Conservation (phyloP, 305 asterid genomes). For the Fraxinus xanthoxyloides region DNA sequence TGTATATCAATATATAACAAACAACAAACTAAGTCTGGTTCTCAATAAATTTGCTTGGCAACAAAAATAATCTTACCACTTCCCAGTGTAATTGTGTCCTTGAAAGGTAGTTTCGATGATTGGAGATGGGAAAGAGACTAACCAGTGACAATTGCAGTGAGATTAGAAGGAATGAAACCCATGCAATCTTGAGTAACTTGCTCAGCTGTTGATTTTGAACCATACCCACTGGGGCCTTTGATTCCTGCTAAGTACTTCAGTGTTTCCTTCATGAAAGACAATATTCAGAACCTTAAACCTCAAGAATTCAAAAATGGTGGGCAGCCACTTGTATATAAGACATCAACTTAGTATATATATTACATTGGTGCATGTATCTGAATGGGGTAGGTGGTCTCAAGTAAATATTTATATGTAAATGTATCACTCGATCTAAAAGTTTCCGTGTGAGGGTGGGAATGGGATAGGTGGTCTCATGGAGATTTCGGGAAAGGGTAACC, state of each 20-base stretch:
- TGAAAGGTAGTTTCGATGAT: not conserved
- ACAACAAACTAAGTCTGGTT: not conserved
- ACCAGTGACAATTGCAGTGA: slow-evolving; percentile 94
- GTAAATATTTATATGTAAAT: not conserved
- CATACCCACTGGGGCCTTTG: slow-evolving; percentile 84
- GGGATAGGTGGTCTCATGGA: not conserved
- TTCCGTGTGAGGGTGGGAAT: not conserved
- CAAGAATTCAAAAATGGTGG: slow-evolving; percentile 36
- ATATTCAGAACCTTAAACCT: slow-evolving; percentile 37
- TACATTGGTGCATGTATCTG: slow-evolving; percentile 32
- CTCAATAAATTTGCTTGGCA: not conserved
- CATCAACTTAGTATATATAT: slow-evolving; percentile 33
- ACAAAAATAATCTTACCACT: no score
- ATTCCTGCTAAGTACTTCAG: slow-evolving; percentile 78
- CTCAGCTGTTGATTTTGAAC: slow-evolving; percentile 78
- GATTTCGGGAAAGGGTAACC: not conserved
- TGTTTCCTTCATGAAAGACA: slow-evolving; percentile 57
- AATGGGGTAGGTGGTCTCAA: not conserved
- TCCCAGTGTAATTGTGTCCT: no score
- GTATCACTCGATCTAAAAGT: not conserved
- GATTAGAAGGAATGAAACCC: slow-evolving; percentile 29
- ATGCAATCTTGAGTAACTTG: slow-evolving; percentile 53
- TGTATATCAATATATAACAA: no score
- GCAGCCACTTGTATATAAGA: slow-evolving; percentile 53
- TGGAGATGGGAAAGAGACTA: slow-evolving; percentile 6